Evolutionary conservation across 1,139 yeast species (phyloP).

Genomic region (Magnusiomyces ingens): DNA sequence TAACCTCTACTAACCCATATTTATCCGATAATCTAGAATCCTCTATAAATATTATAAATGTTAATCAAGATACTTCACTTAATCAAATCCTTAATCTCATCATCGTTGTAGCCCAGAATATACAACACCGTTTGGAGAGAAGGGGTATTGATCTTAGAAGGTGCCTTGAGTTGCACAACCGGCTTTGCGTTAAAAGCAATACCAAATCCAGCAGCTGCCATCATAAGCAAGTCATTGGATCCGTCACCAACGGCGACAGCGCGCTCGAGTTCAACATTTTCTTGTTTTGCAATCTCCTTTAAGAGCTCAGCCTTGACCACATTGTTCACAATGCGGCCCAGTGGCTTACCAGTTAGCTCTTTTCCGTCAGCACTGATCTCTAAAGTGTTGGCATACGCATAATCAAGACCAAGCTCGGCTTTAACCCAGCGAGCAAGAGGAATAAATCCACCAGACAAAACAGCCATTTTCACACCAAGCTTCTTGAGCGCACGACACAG

Average conservation of each 20-base stretch:
- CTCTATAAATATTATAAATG: too few relatives aligned
- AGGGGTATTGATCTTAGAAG: constrained; percentile 67
- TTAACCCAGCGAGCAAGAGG: constrained; percentile 80
- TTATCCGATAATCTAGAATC: too few relatives aligned
- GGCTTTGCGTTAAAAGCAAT: constrained; percentile 98
- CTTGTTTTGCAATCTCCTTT: constrained; percentile 56
- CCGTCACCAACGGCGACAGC: constrained; percentile 93
- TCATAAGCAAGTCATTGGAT: constrained; percentile 91
- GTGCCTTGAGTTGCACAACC: constrained; percentile 72
- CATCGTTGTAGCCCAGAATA: constrained; percentile 67
- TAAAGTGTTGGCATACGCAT: constrained; percentile 76
- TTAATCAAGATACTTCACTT: not conserved
- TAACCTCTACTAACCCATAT: too few relatives aligned
- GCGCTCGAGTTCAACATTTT: constrained; percentile 47
- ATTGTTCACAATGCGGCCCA: constrained; percentile 84
- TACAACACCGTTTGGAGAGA: constrained; percentile 68
- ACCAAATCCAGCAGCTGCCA: constrained; percentile 89
- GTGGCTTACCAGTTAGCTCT: constrained; percentile 45
- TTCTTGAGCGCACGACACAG: constrained; percentile 56
- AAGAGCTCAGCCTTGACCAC: constrained; percentile 71
- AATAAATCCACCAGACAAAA: constrained; percentile 89
- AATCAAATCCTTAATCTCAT: constrained; percentile 32
- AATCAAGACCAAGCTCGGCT: constrained; percentile 62
- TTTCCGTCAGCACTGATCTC: constrained; percentile 43
- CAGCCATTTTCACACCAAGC: constrained; percentile 68